Base-by-base conservation (phyloP, 352 stramenopile species). In the Pseudoperonospora humuli region DNA sequence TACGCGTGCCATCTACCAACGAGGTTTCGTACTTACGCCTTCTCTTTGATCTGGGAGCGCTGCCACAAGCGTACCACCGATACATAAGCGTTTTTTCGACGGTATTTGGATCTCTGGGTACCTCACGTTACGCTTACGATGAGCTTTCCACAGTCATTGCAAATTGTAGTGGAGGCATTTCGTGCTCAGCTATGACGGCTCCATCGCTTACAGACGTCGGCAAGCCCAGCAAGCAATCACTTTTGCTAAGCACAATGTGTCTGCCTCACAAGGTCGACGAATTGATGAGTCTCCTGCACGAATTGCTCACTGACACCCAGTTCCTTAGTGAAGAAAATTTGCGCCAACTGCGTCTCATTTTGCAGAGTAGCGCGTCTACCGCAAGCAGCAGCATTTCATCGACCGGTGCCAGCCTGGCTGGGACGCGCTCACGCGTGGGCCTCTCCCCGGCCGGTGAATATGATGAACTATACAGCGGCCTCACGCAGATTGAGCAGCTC, bases 11-110 rank as follows among this genome's bases (percentile, higher is more conserved):
- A 19, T 86, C 80, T 19, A 92, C 77, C 8, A 88, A 90, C 59
- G 80, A 87, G 45, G 72, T 92, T 50, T 81, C 76, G 45, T 92
- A 92, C 49, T 53, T 92, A 14, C 79, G 79, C 1, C 46, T 92
- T 33, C 50, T 80, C 9, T 89, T 85, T 49, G 72, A 92, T 39
- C 57, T 73, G 40, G 35, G 33, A 23, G 38, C 57, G 21, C 44
- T 89, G 11, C 80, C 80, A 2, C 44, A 67, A 36, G 69, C 70
- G 38, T 84, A 88, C 31, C 69, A 86, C 41, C 38, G 55, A 45
- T 88, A 81, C 50, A 46, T 86, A 10, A 79, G 74, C 21, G 41
- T 89, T 3, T 87, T 92, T 46, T 75, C 76, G 28, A 73, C 54
- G 3, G 67, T 89, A 11, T 71, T 92, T 44, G 77, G 75, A 24